phyloP scores from a whole-genome alignment of 2,329 filamentous ascomycete species.

The Lojkania enalia region DNA sequence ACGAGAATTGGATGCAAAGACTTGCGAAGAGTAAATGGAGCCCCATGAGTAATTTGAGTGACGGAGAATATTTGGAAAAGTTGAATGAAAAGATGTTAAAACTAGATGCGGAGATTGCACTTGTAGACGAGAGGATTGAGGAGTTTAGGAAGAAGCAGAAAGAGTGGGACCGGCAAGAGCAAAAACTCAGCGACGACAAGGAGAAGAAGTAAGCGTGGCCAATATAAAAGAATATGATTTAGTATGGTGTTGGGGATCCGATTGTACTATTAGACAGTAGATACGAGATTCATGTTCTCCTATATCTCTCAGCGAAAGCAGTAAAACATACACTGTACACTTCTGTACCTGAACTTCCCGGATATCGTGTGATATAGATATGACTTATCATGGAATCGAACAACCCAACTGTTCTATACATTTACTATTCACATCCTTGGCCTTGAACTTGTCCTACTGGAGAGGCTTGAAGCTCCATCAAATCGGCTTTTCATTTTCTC shows the following conservation, averaged over 20 bases:
- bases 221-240: neutral
- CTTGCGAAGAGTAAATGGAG: constrained; percentile 68
- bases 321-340: too few species aligned
- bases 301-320: too few species aligned
- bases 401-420: too few species aligned
- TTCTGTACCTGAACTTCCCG: too few species aligned
- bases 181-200: neutral
- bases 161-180: constrained; percentile 17
- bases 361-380: too few species aligned
- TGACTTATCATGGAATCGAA: too few species aligned
- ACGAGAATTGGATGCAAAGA: constrained; percentile 52
- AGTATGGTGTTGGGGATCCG: neutral
- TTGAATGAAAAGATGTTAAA: constrained; percentile 71
- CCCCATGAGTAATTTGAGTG: constrained; percentile 69
- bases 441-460: too few species aligned
- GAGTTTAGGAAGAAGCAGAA: constrained; percentile 44
- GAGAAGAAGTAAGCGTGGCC: constrained; percentile 12
- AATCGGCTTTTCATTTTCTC: too few species aligned
- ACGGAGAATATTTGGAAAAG: constrained; percentile 73
- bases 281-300: neutral
- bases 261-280: neutral
- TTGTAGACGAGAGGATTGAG: constrained; percentile 76
- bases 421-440: too few species aligned
- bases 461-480: too few species aligned
- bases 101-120: constrained; percentile 74